phyloP scores from a whole-genome alignment of 2,329 filamentous ascomycete genomes.

The Pseudogymnoascus sp. region DNA sequence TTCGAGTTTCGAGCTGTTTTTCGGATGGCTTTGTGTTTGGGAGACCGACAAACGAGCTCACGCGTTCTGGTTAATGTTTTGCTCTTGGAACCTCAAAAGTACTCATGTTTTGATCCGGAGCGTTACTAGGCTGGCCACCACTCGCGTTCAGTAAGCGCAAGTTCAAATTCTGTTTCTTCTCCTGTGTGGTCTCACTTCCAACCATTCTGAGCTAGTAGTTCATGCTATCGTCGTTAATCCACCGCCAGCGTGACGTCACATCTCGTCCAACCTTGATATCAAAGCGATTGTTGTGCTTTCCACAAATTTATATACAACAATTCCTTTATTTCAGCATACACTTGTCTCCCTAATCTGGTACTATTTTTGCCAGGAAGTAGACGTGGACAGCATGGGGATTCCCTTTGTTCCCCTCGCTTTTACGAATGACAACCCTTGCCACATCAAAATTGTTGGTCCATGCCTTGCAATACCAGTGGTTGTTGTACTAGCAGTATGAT shows the following conservation, averaged over 20 bases:
- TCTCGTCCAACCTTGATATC: neutral
- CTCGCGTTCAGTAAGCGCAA: neutral
- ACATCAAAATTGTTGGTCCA: slow-evolving; percentile 19
- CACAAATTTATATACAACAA: neutral
- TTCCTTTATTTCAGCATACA: neutral
- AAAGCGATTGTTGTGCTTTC: neutral
- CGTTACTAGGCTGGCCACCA: neutral
- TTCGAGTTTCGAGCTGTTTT: neutral
- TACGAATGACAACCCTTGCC: slow-evolving; percentile 37
- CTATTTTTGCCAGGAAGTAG: slow-evolving; percentile 38
- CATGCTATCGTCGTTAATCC: neutral
- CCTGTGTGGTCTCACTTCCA: neutral
- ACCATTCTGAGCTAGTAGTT: slow-evolving; percentile 1
- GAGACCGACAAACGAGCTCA: neutral
- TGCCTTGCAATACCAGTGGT: slow-evolving; percentile 27
- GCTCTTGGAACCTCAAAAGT: neutral
- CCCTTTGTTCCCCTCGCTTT: neutral
- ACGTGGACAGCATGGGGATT: slow-evolving; percentile 18
- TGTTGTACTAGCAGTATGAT: slow-evolving; percentile 42
- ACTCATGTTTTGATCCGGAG: neutral
- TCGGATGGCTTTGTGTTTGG: neutral
- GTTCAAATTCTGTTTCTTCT: neutral
- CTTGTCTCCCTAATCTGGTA: neutral
- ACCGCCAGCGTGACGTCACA: slow-evolving; percentile 1
- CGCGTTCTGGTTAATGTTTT: neutral